Evolutionary conservation across 345 rosid genomes (phyloP).

Genomic region (Noccaea bulbosa): DNA sequence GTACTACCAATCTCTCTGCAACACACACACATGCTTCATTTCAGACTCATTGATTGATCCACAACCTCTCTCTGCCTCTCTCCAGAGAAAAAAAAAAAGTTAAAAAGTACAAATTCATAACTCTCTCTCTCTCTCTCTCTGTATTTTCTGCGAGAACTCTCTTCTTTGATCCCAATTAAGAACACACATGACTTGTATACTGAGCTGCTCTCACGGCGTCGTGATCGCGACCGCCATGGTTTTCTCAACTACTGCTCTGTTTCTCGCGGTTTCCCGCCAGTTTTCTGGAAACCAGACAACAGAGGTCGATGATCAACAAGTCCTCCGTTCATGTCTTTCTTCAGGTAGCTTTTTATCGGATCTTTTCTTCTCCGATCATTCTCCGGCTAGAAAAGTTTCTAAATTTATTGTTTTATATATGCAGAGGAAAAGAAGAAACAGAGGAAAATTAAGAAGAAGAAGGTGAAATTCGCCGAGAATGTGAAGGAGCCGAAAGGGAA

Average conservation of each 20-base stretch:
- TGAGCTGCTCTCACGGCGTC: constrained; percentile 54
- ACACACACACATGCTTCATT: constrained; percentile 33
- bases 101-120: neutral
- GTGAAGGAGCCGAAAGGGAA: constrained; percentile 68
- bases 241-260: constrained; percentile 73
- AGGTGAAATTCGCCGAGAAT: constrained; percentile 71
- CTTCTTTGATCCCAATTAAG: neutral
- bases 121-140: neutral
- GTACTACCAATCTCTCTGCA: constrained; percentile 36
- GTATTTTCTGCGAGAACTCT: neutral
- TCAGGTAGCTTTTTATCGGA: constrained; percentile 52
- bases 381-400: neutral
- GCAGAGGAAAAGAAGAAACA: constrained; percentile 52
- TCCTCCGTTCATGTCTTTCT: constrained; percentile 59
- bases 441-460: constrained; percentile 56
- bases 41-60: constrained; percentile 29
- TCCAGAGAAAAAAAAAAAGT: neutral
- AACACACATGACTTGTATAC: constrained; percentile 40
- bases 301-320: constrained; percentile 9
- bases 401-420: neutral
- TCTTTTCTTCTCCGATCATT: constrained; percentile 18
- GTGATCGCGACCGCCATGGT: constrained; percentile 84
- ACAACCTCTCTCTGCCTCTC: constrained; percentile 11
- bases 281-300: constrained; percentile 40
- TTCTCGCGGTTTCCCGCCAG: constrained; percentile 65